A percentile compares a stretch with the other conserved stretches of the same genome.
Evolutionary conservation across 1,284 basidiomycete species (phyloP).

Genomic region (Butyriboletus pseudospeciosus): DNA sequence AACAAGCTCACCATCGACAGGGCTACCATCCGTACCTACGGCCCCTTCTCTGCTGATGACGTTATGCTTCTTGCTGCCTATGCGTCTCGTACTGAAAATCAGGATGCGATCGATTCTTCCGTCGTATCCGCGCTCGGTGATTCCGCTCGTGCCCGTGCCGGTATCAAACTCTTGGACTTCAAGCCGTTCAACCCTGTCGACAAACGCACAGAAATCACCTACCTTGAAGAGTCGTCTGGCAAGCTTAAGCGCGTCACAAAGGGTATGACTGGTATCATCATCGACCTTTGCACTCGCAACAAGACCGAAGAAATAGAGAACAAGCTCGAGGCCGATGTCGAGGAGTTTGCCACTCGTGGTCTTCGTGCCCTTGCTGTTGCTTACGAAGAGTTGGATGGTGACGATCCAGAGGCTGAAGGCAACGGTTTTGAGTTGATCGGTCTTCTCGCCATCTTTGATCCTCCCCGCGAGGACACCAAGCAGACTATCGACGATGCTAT

Average conservation of each 20-base stretch:
- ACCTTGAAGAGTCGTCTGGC: constrained; percentile 88
- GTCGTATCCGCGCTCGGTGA: constrained; percentile 82
- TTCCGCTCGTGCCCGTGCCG: constrained; percentile 71
- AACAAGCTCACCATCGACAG: constrained; percentile 99
- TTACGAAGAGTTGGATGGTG: constrained; percentile 86
- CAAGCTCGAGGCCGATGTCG: constrained; percentile 89
- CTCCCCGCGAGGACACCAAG: constrained; percentile 97
- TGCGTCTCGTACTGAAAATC: constrained; percentile 97
- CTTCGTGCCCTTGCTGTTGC: constrained; percentile 97
- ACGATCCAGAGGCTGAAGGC: constrained; percentile 78
- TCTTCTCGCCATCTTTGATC: constrained; percentile 96
- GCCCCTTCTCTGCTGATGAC: constrained; percentile 83
- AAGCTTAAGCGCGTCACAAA: constrained; percentile 98
- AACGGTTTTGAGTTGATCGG: constrained; percentile 97
- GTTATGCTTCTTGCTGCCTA: constrained; percentile 93
- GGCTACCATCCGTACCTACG: constrained; percentile 88
- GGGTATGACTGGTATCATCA: constrained; percentile 98
- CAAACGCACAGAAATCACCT: constrained; percentile 99
- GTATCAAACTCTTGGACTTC: constrained; percentile 96
- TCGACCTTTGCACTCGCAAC: constrained; percentile 94
- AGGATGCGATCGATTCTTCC: constrained; percentile 93
- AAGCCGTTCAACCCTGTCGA: constrained; percentile 99
- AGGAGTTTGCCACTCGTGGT: constrained; percentile 94
- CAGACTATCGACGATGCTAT: constrained; percentile 98
- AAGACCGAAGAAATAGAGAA: constrained; percentile 91